A percentile compares a stretch with the other conserved stretches of the same genome.
Conservation (phyloP, 495 filamentous ascomycete genomes). For the Xeromyces bisporus region DNA sequence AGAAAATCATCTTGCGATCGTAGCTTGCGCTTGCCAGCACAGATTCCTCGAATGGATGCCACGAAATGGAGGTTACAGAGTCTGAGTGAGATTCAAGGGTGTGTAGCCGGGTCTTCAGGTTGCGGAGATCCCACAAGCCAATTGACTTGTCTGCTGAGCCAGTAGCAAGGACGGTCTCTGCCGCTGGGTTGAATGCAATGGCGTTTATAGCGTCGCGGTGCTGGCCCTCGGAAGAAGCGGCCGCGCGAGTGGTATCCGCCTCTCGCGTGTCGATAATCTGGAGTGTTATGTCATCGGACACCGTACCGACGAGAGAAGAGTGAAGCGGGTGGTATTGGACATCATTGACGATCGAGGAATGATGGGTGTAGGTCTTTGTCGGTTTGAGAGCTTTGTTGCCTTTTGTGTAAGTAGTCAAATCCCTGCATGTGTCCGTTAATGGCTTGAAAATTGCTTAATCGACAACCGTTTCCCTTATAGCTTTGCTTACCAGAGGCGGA, state of each 20-base stretch:
- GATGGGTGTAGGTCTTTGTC: slow-evolving; percentile 63
- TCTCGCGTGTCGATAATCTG: slow-evolving; percentile 76
- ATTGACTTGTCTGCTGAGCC: slow-evolving; percentile 91
- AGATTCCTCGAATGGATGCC: slow-evolving; percentile 79
- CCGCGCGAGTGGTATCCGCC: slow-evolving; percentile 39
- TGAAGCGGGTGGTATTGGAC: slow-evolving; percentile 85
- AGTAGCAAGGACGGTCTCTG: slow-evolving; percentile 75
- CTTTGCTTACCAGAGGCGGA: slow-evolving; percentile 64
- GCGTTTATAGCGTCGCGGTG: slow-evolving; percentile 91
- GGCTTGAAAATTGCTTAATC: background rate
- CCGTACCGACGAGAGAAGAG: slow-evolving; percentile 67
- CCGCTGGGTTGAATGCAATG: slow-evolving; percentile 77
- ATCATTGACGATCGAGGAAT: slow-evolving; percentile 84
- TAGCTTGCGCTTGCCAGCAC: slow-evolving; percentile 83
- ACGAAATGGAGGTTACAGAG: slow-evolving; percentile 75
- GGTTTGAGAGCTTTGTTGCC: slow-evolving; percentile 55
- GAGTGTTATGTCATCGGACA: slow-evolving; percentile 87
- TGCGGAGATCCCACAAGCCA: slow-evolving; percentile 86
- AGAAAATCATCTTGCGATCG: slow-evolving; percentile 87
- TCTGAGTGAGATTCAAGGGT: slow-evolving; percentile 71
- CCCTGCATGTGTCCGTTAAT: slow-evolving; percentile 35
- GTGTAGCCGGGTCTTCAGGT: slow-evolving; percentile 72
- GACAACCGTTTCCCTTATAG: background rate
- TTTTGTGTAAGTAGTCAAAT: slow-evolving; percentile 53
- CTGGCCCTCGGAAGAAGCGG: slow-evolving; percentile 46